Conservation (phyloP, 83 land plant genomes). For the Isoetes engelmannii region DNA sequence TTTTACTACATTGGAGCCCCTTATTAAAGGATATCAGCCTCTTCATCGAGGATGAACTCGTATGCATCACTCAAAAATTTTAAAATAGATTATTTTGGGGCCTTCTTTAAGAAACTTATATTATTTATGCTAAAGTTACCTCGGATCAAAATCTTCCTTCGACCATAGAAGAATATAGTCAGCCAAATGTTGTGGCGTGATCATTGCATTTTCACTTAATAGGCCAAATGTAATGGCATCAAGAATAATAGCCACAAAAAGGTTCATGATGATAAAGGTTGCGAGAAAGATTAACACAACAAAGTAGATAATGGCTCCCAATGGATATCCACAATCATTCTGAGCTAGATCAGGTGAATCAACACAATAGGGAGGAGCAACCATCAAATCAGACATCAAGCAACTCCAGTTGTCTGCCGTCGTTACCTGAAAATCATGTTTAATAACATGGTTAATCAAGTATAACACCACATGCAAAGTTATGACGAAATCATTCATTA, state of each 20-base stretch:
- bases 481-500: neutral
- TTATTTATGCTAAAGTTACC: slow-evolving; percentile 3
- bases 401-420: slow-evolving; percentile 42
- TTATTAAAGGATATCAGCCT: neutral
- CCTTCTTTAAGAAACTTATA: neutral
- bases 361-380: slow-evolving; percentile 22
- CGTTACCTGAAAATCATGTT: slow-evolving; percentile 18
- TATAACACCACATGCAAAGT: neutral
- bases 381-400: slow-evolving; percentile 25
- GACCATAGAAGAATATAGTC: slow-evolving; percentile 27
- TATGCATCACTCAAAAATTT: neutral
- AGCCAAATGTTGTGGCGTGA: slow-evolving; percentile 25
- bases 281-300: slow-evolving; percentile 24
- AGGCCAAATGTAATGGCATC: slow-evolving; percentile 40
- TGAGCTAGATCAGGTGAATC: neutral
- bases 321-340: slow-evolving; percentile 25
- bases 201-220: slow-evolving; percentile 35
- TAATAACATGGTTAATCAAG: neutral
- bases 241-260: slow-evolving; percentile 39
- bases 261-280: slow-evolving; percentile 31
- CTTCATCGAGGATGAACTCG: neutral
- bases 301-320: slow-evolving; percentile 20
- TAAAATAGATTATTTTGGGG: neutral
- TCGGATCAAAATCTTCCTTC: slow-evolving; percentile 25
- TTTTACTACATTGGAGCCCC: neutral